Percentiles rank a stretch among this genome's conserved stretches.
phyloP scores from a whole-genome alignment of 140 eudicot species.

The Anethum foeniculum region DNA sequence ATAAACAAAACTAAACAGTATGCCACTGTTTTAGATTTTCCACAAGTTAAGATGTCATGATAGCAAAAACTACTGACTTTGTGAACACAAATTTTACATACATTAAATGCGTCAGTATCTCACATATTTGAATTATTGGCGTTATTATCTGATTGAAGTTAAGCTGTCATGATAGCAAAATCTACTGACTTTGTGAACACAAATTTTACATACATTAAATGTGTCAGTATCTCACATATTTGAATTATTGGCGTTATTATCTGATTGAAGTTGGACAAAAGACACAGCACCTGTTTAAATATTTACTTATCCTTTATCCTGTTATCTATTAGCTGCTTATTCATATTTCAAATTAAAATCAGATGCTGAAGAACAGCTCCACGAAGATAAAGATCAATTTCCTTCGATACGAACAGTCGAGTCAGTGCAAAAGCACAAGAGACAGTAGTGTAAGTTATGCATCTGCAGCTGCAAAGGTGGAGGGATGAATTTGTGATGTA shows the following conservation, averaged over 20 bases:
- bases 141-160: background rate
- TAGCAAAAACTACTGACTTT: background rate
- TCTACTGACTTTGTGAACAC: background rate
- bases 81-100: background rate
- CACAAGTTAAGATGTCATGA: background rate
- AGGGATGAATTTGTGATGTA: conserved; percentile 25
- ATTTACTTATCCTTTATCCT: background rate
- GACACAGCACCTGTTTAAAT: background rate
- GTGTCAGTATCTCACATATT: background rate
- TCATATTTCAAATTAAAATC: conserved; percentile 3
- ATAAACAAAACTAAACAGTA: background rate
- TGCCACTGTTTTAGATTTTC: background rate
- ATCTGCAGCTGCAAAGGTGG: conserved; percentile 76
- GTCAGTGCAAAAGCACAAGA: conserved; percentile 75
- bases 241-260: background rate
- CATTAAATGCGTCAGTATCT: background rate
- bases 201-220: background rate
- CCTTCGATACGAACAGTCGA: conserved; percentile 86
- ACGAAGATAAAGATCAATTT: conserved; percentile 66
- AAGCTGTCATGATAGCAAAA: background rate
- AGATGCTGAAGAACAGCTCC: conserved; percentile 84
- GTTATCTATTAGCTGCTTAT: background rate
- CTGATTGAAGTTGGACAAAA: background rate
- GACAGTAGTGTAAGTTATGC: conserved; percentile 99
- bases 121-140: background rate